Conservation (phyloP, 208 protist species). For the Acanthamoeba royreba region DNA sequence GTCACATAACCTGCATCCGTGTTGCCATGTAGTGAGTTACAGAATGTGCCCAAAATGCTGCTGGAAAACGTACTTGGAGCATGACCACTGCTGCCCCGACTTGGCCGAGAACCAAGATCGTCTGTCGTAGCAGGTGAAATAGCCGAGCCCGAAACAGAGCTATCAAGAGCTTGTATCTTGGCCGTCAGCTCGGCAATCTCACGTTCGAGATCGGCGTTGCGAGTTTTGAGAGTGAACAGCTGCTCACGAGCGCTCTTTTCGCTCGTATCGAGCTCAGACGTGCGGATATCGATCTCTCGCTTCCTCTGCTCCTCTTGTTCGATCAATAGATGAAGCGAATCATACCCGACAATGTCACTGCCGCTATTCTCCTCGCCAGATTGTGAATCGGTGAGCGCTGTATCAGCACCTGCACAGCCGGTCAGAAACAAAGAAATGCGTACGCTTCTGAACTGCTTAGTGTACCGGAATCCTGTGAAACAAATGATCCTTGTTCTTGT, state of each 20-base stretch:
- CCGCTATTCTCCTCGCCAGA: neutral
- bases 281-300: neutral
- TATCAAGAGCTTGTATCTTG: neutral
- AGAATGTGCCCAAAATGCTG: no score
- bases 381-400: neutral
- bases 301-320: neutral
- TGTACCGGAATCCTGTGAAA: neutral
- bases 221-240: neutral
- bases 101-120: no score
- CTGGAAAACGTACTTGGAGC: no score
- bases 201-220: slow-evolving; percentile 5
- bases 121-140: neutral
- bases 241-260: neutral
- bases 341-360: neutral
- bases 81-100: no score
- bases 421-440: no score
- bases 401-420: no score
- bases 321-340: neutral
- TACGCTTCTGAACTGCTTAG: no score
- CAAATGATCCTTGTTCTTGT: neutral
- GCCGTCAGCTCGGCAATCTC: neutral
- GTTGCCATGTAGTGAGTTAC: no score
- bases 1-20: no score
- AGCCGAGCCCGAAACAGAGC: neutral
- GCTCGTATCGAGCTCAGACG: neutral